Base-by-base conservation (phyloP, 2,329 filamentous ascomycete species). In the Fusarium newnesense region DNA sequence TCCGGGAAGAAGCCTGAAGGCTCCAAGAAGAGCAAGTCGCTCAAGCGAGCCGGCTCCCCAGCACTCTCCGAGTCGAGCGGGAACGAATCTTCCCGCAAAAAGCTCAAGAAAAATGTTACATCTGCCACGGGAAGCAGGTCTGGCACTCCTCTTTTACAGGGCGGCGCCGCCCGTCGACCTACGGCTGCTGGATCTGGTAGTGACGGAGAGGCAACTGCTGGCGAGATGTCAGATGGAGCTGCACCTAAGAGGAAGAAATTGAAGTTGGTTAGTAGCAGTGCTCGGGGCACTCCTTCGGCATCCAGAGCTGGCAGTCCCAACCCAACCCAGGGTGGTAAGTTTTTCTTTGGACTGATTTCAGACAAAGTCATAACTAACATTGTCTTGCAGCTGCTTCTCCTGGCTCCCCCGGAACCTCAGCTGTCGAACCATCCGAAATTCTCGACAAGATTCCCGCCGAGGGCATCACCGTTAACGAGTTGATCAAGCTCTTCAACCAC, bases 41-140 rank as follows among this genome's bases (percentile, higher is more conserved):
- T 96, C 59, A 98, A 98, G 84, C 91, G 96, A 36, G 89, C 94
- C 37, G 94, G 95, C 24, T 97, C 95, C 21, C 94, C 95, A 7
- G 93, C 95, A 73, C 87, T 93, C 37, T 98, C 95, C 4, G 96
- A 98, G 80, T 94, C 94, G 15, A 97, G 94, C 80, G 96, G 94
- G 60, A 97, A 95, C 76, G 96, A 98, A 80, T 96, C 94, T 2
- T 90, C 91, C 30, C 92, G 96, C 83, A 94, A 94, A 84, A 89
- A 88, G 80, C 90, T 93, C 79, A 93, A 92, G 84, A 93, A 92
- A 80, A 88, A 90, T 70, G 82, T 83, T 4, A 81, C 80, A 6
- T 79, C 84, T 21, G 87, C 87, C 19, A 80, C 85, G 5, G 84
- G 84, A 60, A 90, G 89, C 67, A 87, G 89, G 26, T 84, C 87